phyloP scores from a whole-genome alignment of 2,329 filamentous ascomycete species.

The Nannizzia gypsea region DNA sequence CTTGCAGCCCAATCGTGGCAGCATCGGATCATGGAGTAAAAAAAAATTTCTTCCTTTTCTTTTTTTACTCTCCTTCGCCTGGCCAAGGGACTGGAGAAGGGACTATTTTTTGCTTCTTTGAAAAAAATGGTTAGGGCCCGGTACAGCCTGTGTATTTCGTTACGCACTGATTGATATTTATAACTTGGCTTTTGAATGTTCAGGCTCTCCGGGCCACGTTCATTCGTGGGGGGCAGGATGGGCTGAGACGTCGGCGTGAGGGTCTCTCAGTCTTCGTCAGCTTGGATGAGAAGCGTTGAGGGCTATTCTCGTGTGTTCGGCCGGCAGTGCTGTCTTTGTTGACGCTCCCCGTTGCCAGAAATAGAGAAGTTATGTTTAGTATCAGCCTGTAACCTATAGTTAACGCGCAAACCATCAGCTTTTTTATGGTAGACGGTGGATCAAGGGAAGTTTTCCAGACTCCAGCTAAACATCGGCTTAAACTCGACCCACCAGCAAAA shows the following conservation, averaged over 20 bases:
- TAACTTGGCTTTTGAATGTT: background rate
- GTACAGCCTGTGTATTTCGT: background rate
- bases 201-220: background rate
- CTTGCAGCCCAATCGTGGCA: constrained; percentile 3
- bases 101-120: background rate
- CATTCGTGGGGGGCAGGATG: background rate
- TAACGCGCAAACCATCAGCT: background rate
- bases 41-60: background rate
- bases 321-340: background rate
- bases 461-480: background rate
- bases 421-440: background rate
- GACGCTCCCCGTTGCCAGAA: background rate
- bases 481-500: background rate
- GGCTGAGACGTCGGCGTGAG: background rate
- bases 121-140: background rate
- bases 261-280: background rate
- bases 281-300: background rate
- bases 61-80: background rate
- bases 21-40: background rate
- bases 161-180: background rate
- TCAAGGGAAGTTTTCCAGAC: constrained; percentile 4
- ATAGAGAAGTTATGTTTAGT: background rate
- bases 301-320: background rate
- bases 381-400: background rate
- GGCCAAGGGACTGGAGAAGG: background rate